These are phyloP conservation scores for Monilinia aucupariae DNA, from an alignment of 2,329 filamentous ascomycete genomes.

Conservation along the genomic window DNA sequence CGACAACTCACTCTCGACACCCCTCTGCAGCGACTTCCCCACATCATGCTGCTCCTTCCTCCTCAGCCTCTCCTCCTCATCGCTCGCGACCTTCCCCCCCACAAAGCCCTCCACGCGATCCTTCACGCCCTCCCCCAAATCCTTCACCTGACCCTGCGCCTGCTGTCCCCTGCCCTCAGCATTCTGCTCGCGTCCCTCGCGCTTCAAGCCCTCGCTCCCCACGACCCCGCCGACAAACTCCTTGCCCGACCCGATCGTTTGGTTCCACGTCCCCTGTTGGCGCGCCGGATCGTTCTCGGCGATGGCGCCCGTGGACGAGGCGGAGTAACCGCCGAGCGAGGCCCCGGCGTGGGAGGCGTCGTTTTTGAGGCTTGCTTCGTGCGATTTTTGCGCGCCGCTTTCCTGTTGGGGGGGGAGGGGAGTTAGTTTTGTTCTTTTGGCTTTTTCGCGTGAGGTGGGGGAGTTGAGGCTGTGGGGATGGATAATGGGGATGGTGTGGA, in stretches of 20 bases:
- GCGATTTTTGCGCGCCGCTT: slow-evolving; percentile 48
- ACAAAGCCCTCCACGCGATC: slow-evolving; percentile 66
- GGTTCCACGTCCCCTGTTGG: slow-evolving; percentile 71
- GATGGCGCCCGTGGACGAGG: slow-evolving; percentile 64
- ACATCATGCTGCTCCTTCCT: slow-evolving; percentile 66
- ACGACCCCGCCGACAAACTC: slow-evolving; percentile 70
- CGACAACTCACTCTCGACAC: slow-evolving; percentile 73
- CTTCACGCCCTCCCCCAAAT: slow-evolving; percentile 62
- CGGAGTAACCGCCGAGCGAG: slow-evolving; percentile 67
- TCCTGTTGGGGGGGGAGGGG: slow-evolving; percentile 6
- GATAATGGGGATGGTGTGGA: not conserved
- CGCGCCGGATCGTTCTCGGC: slow-evolving; percentile 70
- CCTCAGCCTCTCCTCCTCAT: slow-evolving; percentile 58
- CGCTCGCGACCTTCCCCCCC: slow-evolving; percentile 65
- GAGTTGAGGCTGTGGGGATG: too few relatives aligned
- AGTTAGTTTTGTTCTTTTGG: slow-evolving; percentile 8
- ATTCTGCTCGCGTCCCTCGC: slow-evolving; percentile 72
- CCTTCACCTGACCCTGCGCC: slow-evolving; percentile 73
- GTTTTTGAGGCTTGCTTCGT: slow-evolving; percentile 60
- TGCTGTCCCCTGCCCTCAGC: slow-evolving; percentile 74
- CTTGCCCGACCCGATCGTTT: slow-evolving; percentile 82
- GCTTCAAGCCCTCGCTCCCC: slow-evolving; percentile 72
- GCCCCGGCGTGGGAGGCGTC: slow-evolving; percentile 68
- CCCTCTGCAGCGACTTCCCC: slow-evolving; percentile 79
- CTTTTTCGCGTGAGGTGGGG: too few relatives aligned